phyloP scores from a whole-genome alignment of 2,329 filamentous ascomycete genomes.

The Tolypocladium ovalisporum region DNA sequence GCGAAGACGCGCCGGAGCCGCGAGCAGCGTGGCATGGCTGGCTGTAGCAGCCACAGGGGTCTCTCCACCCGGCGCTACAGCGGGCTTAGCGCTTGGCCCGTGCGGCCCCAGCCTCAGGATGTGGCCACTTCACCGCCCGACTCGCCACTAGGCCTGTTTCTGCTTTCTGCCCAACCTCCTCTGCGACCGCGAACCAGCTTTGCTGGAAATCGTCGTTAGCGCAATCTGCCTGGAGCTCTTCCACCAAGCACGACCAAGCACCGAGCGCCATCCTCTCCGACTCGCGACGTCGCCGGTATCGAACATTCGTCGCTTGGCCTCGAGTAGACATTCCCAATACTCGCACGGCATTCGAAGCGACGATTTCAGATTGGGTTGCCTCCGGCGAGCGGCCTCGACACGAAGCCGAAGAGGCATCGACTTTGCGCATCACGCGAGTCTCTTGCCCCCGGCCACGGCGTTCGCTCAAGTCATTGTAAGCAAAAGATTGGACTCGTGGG shows the following conservation, averaged over 20 bases:
- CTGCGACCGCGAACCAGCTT: conserved; percentile 8
- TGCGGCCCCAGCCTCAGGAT: not conserved
- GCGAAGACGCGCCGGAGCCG: not conserved
- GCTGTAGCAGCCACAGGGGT: not conserved
- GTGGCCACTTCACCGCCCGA: conserved; percentile 5
- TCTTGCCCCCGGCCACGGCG: not conserved
- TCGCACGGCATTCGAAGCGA: not conserved
- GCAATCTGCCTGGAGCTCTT: conserved; percentile 1
- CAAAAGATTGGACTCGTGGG: not conserved
- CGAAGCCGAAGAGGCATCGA: not conserved
- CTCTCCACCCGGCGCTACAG: not conserved
- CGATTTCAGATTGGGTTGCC: not conserved
- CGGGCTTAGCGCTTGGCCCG: not conserved
- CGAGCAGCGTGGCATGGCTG: not conserved
- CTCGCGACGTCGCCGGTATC: not conserved
- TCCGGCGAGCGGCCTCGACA: not conserved
- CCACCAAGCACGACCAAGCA: not conserved
- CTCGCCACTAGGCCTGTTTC: conserved; percentile 1
- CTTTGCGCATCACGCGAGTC: not conserved
- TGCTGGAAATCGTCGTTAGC: not conserved
- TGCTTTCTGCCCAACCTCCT: conserved; percentile 8
- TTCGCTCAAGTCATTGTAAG: not conserved
- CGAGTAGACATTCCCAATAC: not conserved
- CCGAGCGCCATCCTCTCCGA: not conserved
- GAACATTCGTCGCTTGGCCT: not conserved